Evolutionary conservation across 2,329 filamentous ascomycete genomes (phyloP), one percentile per base, ranked within the genome.

Genomic region (Aspergillus eucalypticola): DNA sequence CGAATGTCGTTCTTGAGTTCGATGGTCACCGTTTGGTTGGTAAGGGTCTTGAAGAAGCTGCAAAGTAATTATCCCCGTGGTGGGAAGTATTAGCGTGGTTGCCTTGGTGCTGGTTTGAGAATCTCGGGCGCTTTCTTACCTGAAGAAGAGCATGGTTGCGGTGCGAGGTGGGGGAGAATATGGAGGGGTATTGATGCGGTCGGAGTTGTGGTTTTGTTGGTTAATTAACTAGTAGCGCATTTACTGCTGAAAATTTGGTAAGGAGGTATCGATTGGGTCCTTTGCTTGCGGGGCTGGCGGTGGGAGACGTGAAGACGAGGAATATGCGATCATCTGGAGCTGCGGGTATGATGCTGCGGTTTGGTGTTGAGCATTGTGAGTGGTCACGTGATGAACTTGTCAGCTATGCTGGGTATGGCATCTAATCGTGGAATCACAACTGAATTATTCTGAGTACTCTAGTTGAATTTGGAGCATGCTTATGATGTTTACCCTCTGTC

Each of bases 1-100:
- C 93, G 92, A 70, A 99, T 96, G 80, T 99, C 95, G 78, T 99
- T 99, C 82, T 99, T 99, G 77, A 99, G 90, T 83, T 99, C 95
- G 75, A 99, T 92, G 50, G 93, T 98, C 73, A 99, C 93, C 82
- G 96, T 89, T 69, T 95, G 90, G 82, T 97, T 95, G 76, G 97
- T 96, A 72, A 98, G 90, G 56, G 94, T 98, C 79, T 98, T 98
- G 88, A 98, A 98, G 83, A 97, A 98, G 82, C 91, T 95, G 74
- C 53, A 5, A 35, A 35, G 10, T 29, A 29, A 1, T 35, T 13
- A 35, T 13, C 11, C 32, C 32, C 11, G 2, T 52, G 57, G 21
- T n/a, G 29, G 27, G 27, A 1, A 3, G 27, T 19, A 53, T 25
- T 44, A 15, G 46, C 13, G 46, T n/a, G 10, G 32, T 39, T 29